phyloP scores from a whole-genome alignment of 2,329 filamentous ascomycete genomes.

The Colletotrichum brevisporum region DNA sequence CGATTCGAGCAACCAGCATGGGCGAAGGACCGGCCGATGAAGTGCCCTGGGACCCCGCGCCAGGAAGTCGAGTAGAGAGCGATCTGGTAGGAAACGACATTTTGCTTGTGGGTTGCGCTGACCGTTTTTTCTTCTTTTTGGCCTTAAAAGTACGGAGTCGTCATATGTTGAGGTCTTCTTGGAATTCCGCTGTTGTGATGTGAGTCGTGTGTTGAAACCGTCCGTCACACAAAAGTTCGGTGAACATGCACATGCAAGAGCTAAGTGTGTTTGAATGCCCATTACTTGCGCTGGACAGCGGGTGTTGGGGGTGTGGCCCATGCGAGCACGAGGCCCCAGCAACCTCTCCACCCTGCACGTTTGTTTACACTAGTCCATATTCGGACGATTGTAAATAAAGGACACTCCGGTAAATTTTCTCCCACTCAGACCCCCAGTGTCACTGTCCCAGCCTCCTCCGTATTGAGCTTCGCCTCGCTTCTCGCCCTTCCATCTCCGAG shows the following conservation, averaged over 20 bases:
- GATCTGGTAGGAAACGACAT: conserved; percentile 72
- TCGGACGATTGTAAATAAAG: conserved; percentile 42
- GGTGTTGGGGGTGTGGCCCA: conserved; percentile 17
- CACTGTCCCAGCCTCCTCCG: conserved; percentile 40
- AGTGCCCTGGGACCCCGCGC: conserved; percentile 65
- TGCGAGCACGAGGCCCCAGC: conserved; percentile 33
- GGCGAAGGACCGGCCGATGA: conserved; percentile 74
- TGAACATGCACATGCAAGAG: conserved; percentile 32
- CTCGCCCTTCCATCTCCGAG: conserved; percentile 13
- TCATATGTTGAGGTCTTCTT: background rate
- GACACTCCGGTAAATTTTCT: conserved; percentile 41
- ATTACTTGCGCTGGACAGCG: background rate
- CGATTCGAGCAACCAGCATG: conserved; percentile 80
- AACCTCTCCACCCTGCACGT: conserved; percentile 23
- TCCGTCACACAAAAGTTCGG: conserved; percentile 1
- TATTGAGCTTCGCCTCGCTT: conserved; percentile 32
- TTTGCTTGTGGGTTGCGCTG: conserved; percentile 8
- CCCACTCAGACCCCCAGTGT: conserved; percentile 32
- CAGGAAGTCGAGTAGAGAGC: conserved; percentile 77
- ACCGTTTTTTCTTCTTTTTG: background rate
- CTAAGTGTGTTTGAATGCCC: background rate
- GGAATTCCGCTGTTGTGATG: conserved; percentile 4
- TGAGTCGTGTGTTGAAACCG: conserved; percentile 8
- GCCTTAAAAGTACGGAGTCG: background rate
- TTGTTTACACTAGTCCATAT: conserved; percentile 37